These are phyloP conservation scores for Singerocomus inundabilis DNA, from an alignment of 1,284 basidiomycete genomes.

Conservation along the genomic window DNA sequence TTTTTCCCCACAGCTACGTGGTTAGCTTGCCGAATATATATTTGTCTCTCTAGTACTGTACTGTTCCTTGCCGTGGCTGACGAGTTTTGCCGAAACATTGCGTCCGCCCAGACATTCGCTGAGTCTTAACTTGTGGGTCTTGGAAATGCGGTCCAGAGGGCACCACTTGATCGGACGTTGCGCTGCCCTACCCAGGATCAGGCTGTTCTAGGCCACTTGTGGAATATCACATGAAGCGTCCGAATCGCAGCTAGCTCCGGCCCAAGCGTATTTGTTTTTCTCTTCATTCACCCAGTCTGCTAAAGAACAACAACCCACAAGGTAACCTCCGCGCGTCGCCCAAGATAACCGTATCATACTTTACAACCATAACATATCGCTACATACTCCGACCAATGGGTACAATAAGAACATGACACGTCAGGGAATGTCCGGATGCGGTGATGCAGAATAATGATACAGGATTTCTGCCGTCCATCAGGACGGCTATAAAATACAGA, in stretches of 20 bases:
- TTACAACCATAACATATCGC: constrained; percentile 39
- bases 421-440: constrained; percentile 26
- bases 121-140: constrained; percentile 16
- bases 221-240: constrained; percentile 15
- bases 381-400: constrained; percentile 30
- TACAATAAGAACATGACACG: constrained; percentile 26
- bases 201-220: constrained; percentile 1
- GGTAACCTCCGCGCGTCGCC: constrained; percentile 9
- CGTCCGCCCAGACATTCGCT: constrained; percentile 13
- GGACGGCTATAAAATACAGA: constrained; percentile 30
- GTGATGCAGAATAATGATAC: constrained; percentile 37
- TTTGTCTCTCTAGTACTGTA: constrained; percentile 14
- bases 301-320: constrained; percentile 1
- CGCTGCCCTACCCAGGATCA: constrained; percentile 10
- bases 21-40: constrained; percentile 23
- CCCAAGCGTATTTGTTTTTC: constrained; percentile 6
- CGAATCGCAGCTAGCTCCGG: background rate
- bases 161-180: constrained; percentile 17
- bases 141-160: constrained; percentile 3
- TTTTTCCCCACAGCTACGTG: constrained; percentile 19
- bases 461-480: constrained; percentile 23
- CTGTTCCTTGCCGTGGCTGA: background rate
- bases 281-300: background rate
- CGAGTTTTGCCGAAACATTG: constrained; percentile 22
- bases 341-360: constrained; percentile 28